Conservation (phyloP, 345 rosid species). For the Raphanus raphanistrum region DNA sequence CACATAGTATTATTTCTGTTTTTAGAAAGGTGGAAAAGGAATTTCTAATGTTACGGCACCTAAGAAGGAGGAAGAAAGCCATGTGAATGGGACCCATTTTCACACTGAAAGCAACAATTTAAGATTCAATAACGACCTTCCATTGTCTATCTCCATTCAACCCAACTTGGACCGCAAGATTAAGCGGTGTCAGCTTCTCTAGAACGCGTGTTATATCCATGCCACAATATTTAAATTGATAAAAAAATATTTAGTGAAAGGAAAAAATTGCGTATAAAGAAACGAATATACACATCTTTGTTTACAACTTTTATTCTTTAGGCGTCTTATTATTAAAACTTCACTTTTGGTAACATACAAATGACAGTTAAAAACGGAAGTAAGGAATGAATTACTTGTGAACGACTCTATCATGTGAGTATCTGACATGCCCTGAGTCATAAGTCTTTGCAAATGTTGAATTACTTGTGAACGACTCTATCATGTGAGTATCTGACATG, state of each 20-base stretch:
- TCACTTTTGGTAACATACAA: neutral
- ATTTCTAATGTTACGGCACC: too few relatives aligned
- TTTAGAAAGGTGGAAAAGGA: too few relatives aligned
- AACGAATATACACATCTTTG: neutral
- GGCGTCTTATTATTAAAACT: neutral
- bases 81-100: slow-evolving; percentile 12
- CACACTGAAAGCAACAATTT: slow-evolving; percentile 5
- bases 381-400: neutral
- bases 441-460: slow-evolving; percentile 2
- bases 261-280: neutral
- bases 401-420: neutral
- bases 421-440: neutral
- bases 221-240: neutral
- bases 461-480: neutral
- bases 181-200: neutral
- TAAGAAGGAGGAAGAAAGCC: neutral
- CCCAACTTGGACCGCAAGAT: slow-evolving; percentile 30
- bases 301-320: neutral
- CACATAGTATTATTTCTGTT: too few relatives aligned
- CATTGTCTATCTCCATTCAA: slow-evolving; percentile 19
- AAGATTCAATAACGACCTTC: slow-evolving; percentile 20
- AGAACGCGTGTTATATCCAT: neutral
- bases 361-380: neutral
- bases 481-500: neutral
- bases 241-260: neutral